Base-by-base conservation (phyloP, 2,329 filamentous ascomycete genomes). In the Hawksworthiomyces lignivorus region DNA sequence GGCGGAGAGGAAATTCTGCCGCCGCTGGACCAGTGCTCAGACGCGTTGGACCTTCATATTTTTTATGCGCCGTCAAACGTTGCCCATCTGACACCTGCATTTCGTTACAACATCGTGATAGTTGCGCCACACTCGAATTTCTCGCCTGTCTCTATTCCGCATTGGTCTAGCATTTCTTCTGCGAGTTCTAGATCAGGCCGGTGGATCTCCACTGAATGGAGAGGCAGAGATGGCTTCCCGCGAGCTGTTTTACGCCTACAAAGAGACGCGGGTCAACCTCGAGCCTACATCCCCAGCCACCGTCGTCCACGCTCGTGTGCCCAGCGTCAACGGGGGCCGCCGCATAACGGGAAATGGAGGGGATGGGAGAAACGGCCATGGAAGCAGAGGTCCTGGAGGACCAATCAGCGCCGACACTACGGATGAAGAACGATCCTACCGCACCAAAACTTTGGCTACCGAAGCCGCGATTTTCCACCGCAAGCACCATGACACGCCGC, bases 401-500 rank as follows among this genome's bases (percentile, higher is more conserved):
- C 61, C 52, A 57, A 54, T 54, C 58, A 49, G 57, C 58, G 53
- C 49, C 53, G 49, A 48, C 57, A 32, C 56, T 57, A 79, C 85
- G 56, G 85, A 89, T 51, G 84, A 90, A 59, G 77, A 77, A 42
- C 46, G 49, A 17, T 68, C 75, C 9, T 95, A 94, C 56, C 77
- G 81, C 50, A 69, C 75, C 46, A 80, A 77, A 49, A 77, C 85
- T 56, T 68, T 96, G 40, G 87, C 90, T 20, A 81, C 72, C 2
- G 77, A 88, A 24, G 83, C 87, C 21, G 87, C 87, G 3, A 74
- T 97, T 43, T 95, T 87, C 67, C 88, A 94, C 62, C 80, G 92
- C 42, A 76, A 77, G 60, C 76, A 83, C 60, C 78, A 84, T 56
- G 70, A 75, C 49, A 81, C 83, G 49, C 92, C 92, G 29, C 81